Base-by-base conservation (phyloP, 305 asterid genomes). In the Rubia tinctorum region DNA sequence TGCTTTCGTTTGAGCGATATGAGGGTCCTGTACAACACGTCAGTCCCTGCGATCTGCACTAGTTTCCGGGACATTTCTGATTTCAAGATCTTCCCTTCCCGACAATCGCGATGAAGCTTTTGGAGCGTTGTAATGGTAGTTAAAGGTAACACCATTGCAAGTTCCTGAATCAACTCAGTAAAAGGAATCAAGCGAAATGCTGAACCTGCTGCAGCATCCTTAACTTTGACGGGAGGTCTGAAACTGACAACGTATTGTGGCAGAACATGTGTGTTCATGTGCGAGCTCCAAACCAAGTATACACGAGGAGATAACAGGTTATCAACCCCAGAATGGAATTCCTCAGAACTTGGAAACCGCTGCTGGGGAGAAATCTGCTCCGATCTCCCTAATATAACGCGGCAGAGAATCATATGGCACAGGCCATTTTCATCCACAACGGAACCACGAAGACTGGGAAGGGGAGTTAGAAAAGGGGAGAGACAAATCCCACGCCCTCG, bases 151-250 rank as follows among this genome's bases (percentile, higher is more conserved):
- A 75, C 78, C 74, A 81, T 85, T 39, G 89, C 80, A 14, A 93
- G 87, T 7, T 75, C 82, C 22, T 76, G 53, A 17, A 90, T 84
- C 17, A 93, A 81, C 25, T 72, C 66, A 3, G 86, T 56, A 73
- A 90, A 84, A 2, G 97, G 89, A 87, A 90, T 75, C 90, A 56
- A 84, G 89, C 0, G 98, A 92, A 39, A 22, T 86, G 96, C 96
- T 51, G 27, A 45, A 55, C 73, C 72, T 0, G 6, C 0, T 70
- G 83, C 71, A 51, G 56, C 56, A 15, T 18, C 14, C 30, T 64
- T 25, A 6, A 22, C 56, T n/a, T 25, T 73, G 20, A 53, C 23
- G 1, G 70, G 63, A 5, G 58, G 62, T 66, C 82, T 73, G 77
- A 84, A 75, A 69, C 84, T 79, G 59, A 84, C 60, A 15, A 82